Evolutionary conservation across 2,329 filamentous ascomycete genomes (phyloP).

Genomic region (Phialocephala sp.): DNA sequence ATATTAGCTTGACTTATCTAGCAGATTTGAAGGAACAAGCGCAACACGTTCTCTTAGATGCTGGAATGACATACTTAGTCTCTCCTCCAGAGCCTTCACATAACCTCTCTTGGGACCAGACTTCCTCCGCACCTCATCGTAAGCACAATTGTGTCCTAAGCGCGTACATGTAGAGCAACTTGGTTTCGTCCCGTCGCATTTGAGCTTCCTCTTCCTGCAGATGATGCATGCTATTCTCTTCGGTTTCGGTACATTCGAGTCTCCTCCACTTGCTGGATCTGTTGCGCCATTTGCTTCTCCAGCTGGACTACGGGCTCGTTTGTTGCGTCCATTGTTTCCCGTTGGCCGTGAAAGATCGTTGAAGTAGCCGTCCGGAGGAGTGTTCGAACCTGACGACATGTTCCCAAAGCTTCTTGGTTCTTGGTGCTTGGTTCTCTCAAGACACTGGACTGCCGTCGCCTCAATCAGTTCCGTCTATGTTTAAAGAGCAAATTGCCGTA

Average conservation of each 20-base stretch:
- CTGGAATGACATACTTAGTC: constrained; percentile 74
- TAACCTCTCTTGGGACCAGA: constrained; percentile 75
- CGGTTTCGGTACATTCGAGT: constrained; percentile 73
- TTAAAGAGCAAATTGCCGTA: not conserved
- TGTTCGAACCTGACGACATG: constrained; percentile 44
- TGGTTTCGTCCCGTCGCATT: constrained; percentile 70
- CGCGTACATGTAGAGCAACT: constrained; percentile 70
- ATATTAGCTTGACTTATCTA: constrained; percentile 23
- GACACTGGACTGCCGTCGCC: too few species aligned
- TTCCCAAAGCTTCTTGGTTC: constrained; percentile 2
- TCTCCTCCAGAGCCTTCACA: constrained; percentile 78
- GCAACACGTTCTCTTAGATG: not conserved
- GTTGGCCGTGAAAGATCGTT: constrained; percentile 57
- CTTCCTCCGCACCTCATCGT: constrained; percentile 73
- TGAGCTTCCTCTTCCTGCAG: constrained; percentile 88
- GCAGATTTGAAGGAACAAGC: not conserved
- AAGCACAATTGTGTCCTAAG: constrained; percentile 68
- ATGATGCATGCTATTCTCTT: constrained; percentile 96
- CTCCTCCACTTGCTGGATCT: constrained; percentile 50
- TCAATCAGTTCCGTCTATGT: not conserved
- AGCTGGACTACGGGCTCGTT: constrained; percentile 39
- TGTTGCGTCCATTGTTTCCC: constrained; percentile 40
- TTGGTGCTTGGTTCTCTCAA: not conserved
- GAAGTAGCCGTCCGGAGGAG: constrained; percentile 56
- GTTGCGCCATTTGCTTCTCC: constrained; percentile 43